These are phyloP conservation scores for Gossypium ekmanianum DNA, from an alignment of 345 rosid genomes.

Conservation along the genomic window DNA sequence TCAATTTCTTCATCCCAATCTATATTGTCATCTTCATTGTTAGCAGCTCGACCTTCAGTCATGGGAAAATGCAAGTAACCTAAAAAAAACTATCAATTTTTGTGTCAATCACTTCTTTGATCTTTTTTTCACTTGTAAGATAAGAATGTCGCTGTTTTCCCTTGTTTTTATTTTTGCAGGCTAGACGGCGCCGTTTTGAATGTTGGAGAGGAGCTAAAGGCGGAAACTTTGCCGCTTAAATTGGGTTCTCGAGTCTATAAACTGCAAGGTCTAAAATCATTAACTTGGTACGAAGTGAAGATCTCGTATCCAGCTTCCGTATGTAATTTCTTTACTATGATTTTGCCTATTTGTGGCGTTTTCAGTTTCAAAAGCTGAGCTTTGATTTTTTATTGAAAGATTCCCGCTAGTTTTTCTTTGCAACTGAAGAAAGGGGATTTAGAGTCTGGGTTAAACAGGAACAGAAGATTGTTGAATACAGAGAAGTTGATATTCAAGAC, in stretches of 20 bases:
- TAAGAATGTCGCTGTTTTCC: neutral
- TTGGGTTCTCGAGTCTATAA: slow-evolving; percentile 56
- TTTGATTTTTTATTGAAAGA: slow-evolving; percentile 27
- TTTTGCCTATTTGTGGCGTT: slow-evolving; percentile 14
- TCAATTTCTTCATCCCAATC: slow-evolving; percentile 19
- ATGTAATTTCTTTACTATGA: slow-evolving; percentile 35
- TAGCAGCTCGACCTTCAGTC: slow-evolving; percentile 23
- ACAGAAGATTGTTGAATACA: slow-evolving; percentile 55
- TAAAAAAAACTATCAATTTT: neutral
- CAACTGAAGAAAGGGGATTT: slow-evolving; percentile 48
- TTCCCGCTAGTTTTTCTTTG: slow-evolving; percentile 67
- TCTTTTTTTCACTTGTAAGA: neutral
- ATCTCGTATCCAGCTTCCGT: slow-evolving; percentile 97
- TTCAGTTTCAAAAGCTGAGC: slow-evolving; percentile 15
- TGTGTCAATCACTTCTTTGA: neutral
- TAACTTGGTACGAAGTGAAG: slow-evolving; percentile 93
- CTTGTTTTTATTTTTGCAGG: slow-evolving; percentile 24
- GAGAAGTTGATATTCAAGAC: slow-evolving; percentile 63
- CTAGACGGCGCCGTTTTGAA: slow-evolving; percentile 34
- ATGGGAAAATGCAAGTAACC: slow-evolving; percentile 36
- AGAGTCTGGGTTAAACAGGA: slow-evolving; percentile 26
- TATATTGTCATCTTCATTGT: slow-evolving; percentile 24
- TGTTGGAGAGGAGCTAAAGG: slow-evolving; percentile 67
- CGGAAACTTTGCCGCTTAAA: slow-evolving; percentile 55
- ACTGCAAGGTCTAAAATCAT: slow-evolving; percentile 61